Conservation (phyloP, 805 yeast species). For the Cyberlindnera mycetangii region DNA sequence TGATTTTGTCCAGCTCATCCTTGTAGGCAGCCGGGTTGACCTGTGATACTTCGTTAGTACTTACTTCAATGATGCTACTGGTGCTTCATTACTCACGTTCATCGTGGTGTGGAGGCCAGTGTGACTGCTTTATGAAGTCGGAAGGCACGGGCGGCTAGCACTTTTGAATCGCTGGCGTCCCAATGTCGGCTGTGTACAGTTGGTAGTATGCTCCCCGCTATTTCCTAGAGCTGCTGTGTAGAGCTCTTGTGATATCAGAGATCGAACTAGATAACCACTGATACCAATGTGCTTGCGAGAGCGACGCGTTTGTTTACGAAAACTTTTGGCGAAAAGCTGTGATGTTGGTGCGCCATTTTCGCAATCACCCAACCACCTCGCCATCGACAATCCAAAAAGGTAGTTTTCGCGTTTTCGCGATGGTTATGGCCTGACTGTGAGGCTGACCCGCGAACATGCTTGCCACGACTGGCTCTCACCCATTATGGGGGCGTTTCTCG, state of each 20-base stretch:
- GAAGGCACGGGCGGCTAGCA: not conserved
- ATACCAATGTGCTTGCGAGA: conserved; percentile 1
- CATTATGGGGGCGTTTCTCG: too few relatives aligned
- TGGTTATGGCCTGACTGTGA: too few relatives aligned
- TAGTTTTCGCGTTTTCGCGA: not conserved
- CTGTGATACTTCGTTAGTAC: not conserved
- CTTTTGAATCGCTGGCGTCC: not conserved
- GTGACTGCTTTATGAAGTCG: not conserved
- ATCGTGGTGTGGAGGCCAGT: not conserved
- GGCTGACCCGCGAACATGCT: too few relatives aligned
- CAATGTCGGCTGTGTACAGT: not conserved
- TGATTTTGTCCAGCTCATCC: conserved; percentile 26
- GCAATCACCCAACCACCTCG: conserved; percentile 3
- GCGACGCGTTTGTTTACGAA: conserved; percentile 17
- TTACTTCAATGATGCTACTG: not conserved
- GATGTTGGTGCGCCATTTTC: conserved; percentile 4
- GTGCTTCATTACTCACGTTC: conserved; percentile 10
- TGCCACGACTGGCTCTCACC: too few relatives aligned
- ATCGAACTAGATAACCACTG: not conserved
- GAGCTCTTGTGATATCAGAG: not conserved
- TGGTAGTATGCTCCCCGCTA: not conserved
- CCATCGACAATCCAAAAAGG: not conserved
- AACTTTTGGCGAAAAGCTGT: conserved; percentile 13
- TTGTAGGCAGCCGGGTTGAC: conserved; percentile 19
- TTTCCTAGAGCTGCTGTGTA: not conserved